Conservation (phyloP, 2,329 filamentous ascomycete species). For the Cladobotryum mycophilum region DNA sequence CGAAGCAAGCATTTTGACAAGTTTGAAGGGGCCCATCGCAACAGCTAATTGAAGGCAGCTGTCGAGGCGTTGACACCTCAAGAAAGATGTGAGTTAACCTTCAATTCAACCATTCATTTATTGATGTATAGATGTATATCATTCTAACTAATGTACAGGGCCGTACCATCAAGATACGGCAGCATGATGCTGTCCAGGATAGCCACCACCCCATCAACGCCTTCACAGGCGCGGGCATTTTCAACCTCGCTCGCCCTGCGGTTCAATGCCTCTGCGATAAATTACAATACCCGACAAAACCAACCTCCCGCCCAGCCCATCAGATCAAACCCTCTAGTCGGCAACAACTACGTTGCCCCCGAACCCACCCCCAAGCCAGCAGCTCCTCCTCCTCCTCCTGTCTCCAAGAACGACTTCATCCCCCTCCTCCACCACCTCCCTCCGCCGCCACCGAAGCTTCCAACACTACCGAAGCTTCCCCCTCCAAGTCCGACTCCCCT, state of each 20-base stretch:
- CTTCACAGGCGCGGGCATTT: conserved; percentile 23
- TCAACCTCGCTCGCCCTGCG: conserved; percentile 27
- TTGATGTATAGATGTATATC: too few species aligned
- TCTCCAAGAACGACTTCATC: conserved; percentile 10
- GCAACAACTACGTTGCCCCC: conserved; percentile 16
- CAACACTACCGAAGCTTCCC: not conserved
- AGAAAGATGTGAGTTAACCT: too few species aligned
- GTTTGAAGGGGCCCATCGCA: not conserved
- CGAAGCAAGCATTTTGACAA: not conserved
- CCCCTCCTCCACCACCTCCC: conserved; percentile 19
- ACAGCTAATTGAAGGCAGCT: not conserved
- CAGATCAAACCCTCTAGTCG: conserved; percentile 27
- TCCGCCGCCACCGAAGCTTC: conserved; percentile 3
- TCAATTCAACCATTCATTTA: too few species aligned
- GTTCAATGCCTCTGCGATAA: conserved; percentile 10
- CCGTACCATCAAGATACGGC: conserved; percentile 21
- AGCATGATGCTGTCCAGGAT: conserved; percentile 26
- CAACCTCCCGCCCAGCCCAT: conserved; percentile 4
- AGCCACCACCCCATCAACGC: conserved; percentile 17
- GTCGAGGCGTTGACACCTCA: conserved; percentile 3
- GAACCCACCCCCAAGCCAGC: conserved; percentile 12
- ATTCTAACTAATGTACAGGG: conserved; percentile 18
- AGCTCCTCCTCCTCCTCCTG: conserved; percentile 10
- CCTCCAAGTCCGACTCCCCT: not conserved
- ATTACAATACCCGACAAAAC: not conserved